Conservation (phyloP, 495 filamentous ascomycete genomes). For the Hypoxylon fragiforme region DNA sequence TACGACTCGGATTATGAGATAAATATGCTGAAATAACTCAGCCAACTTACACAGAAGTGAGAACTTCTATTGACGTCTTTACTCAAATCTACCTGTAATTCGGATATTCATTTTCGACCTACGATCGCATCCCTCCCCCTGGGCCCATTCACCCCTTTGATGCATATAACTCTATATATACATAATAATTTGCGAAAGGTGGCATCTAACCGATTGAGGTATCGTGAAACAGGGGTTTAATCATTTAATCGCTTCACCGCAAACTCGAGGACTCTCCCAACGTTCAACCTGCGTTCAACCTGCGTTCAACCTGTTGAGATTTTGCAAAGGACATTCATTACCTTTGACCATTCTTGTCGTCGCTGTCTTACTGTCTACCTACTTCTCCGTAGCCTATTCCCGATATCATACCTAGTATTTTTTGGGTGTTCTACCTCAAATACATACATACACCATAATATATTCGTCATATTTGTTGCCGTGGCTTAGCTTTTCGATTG, state of each 20-base stretch:
- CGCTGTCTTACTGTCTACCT: constrained; percentile 6
- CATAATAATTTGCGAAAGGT: not conserved
- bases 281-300: not conserved
- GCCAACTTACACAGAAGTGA: too few species aligned
- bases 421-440: too few species aligned
- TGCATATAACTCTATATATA: not conserved
- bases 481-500: constrained; percentile 18
- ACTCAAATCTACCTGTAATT: not conserved
- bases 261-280: not conserved
- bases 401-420: too few species aligned
- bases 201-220: not conserved
- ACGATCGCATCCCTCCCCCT: too few species aligned
- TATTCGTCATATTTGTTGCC: constrained; percentile 7
- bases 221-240: constrained; percentile 5
- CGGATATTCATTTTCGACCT: not conserved
- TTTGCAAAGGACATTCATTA: constrained; percentile 11
- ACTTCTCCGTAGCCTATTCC: constrained; percentile 1
- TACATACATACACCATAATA: too few species aligned
- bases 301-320: not conserved
- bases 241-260: constrained; percentile 1
- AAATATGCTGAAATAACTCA: too few species aligned
- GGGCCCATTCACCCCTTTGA: too few species aligned
- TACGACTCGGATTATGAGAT: too few species aligned
- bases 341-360: constrained; percentile 5
- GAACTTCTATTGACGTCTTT: too few species aligned